Percentiles rank a stretch among this genome's conserved stretches.
Conservation (phyloP, 106 monocot species). For the Triglochin maritima region DNA sequence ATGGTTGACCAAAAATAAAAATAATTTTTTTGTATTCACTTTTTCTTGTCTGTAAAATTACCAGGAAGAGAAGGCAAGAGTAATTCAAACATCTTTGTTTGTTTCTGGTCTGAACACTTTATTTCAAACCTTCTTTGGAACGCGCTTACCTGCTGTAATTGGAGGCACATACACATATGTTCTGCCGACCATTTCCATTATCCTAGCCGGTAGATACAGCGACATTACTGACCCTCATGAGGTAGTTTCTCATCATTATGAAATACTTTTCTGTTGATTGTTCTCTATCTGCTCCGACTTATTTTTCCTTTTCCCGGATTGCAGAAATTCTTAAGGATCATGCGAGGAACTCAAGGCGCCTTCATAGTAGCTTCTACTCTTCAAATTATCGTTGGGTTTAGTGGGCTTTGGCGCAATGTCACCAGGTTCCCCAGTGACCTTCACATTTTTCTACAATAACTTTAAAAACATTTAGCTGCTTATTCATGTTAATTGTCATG, state of each 20-base stretch:
- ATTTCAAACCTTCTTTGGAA: slow-evolving; percentile 78
- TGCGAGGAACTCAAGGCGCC: slow-evolving; percentile 92
- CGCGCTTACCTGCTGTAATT: slow-evolving; percentile 84
- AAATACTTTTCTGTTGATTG: background rate
- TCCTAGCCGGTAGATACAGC: slow-evolving; percentile 74
- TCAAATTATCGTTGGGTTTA: slow-evolving; percentile 83
- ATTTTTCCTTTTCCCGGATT: background rate
- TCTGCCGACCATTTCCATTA: slow-evolving; percentile 82
- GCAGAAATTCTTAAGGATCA: slow-evolving; percentile 74
- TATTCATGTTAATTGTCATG: no score
- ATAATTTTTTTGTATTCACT: no score
- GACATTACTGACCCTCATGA: slow-evolving; percentile 51
- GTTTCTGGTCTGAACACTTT: slow-evolving; percentile 84
- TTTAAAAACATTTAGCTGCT: no score
- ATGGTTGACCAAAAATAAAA: no score
- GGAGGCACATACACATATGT: slow-evolving; percentile 88
- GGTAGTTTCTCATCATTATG: slow-evolving; percentile 16
- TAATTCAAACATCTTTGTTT: slow-evolving; percentile 79
- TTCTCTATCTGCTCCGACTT: background rate
- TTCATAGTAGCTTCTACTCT: slow-evolving; percentile 89
- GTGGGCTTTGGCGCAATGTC: slow-evolving; percentile 92
- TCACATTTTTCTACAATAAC: no score
- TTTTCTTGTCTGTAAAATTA: no score
- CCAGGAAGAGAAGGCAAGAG: slow-evolving; percentile 84
- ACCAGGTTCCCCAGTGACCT: slow-evolving; percentile 35